phyloP scores from a whole-genome alignment of 495 filamentous ascomycete species.

The Penicillium turbatum region DNA sequence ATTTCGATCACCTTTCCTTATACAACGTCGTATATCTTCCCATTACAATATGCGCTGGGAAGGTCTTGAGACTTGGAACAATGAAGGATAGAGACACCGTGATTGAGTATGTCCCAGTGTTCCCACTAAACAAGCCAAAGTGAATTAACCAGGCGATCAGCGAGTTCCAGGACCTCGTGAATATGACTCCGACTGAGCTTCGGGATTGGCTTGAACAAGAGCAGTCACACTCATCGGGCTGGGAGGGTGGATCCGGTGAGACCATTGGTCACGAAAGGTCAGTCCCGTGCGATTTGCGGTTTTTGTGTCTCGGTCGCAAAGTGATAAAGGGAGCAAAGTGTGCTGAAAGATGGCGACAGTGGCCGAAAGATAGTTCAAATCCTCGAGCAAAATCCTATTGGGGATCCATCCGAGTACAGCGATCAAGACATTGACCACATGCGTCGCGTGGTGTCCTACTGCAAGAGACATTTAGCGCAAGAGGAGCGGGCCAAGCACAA shows the following conservation, averaged over 20 bases:
- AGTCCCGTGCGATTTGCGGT: not conserved
- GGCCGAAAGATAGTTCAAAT: not conserved
- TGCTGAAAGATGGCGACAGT: not conserved
- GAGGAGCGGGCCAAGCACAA: not conserved
- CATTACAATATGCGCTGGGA: not conserved
- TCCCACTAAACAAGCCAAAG: not conserved
- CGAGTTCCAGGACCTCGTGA: slow-evolving; percentile 3
- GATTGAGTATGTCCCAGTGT: not conserved
- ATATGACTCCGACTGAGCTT: slow-evolving; percentile 1
- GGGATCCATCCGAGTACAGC: not conserved
- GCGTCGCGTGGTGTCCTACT: slow-evolving; percentile 4
- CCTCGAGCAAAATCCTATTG: not conserved
- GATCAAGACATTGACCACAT: slow-evolving; percentile 6
- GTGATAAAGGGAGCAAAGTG: not conserved
- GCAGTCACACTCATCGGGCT: not conserved
- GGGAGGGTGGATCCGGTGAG: not conserved
- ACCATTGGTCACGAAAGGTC: slow-evolving; percentile 5
- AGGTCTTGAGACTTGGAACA: not conserved
- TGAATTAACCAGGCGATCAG: not conserved
- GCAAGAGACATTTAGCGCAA: not conserved
- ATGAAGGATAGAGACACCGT: slow-evolving; percentile 7
- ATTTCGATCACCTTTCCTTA: too few species aligned
- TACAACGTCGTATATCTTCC: too few species aligned
- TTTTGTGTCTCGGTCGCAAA: not conserved
- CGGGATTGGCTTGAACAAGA: not conserved